Evolutionary conservation across 306 rosid genomes (phyloP).

Genomic region (Calophaca sinica): DNA sequence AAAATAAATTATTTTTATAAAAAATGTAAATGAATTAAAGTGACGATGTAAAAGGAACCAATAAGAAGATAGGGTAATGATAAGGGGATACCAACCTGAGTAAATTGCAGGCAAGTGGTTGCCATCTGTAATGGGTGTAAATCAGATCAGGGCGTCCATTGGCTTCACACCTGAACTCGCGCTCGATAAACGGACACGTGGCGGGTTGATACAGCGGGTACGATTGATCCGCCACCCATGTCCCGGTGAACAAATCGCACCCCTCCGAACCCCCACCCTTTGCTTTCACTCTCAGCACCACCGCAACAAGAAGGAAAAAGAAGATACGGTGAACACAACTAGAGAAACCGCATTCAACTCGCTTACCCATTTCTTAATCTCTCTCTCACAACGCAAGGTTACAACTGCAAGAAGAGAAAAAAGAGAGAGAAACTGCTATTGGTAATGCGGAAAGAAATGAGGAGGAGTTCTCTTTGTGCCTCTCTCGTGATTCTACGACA

Average conservation of each 20-base stretch:
- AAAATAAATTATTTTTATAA: neutral
- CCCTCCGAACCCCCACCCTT: neutral
- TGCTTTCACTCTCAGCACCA: neutral
- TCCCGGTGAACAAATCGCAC: conserved; percentile 75
- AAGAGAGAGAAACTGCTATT: neutral
- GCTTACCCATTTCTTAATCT: conserved; percentile 9
- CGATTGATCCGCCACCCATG: conserved; percentile 66
- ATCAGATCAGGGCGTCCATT: conserved; percentile 82
- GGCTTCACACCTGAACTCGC: conserved; percentile 73
- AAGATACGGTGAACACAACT: neutral
- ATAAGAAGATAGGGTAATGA: neutral
- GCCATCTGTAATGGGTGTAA: conserved; percentile 80
- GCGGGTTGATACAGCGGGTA: conserved; percentile 68
- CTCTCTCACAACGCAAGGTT: neutral
- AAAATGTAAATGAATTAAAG: neutral
- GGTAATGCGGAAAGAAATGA: too few species aligned
- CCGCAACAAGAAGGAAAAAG: neutral
- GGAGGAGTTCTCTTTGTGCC: neutral
- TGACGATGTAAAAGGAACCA: conserved; percentile 4
- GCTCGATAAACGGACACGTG: conserved; percentile 74
- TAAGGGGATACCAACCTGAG: conserved; percentile 51
- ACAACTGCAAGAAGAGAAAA: neutral
- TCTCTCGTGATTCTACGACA: neutral
- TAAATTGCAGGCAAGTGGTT: conserved; percentile 69
- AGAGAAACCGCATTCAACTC: neutral